phyloP scores from a whole-genome alignment of 352 stramenopile genomes.

The Phytophthora pini region DNA sequence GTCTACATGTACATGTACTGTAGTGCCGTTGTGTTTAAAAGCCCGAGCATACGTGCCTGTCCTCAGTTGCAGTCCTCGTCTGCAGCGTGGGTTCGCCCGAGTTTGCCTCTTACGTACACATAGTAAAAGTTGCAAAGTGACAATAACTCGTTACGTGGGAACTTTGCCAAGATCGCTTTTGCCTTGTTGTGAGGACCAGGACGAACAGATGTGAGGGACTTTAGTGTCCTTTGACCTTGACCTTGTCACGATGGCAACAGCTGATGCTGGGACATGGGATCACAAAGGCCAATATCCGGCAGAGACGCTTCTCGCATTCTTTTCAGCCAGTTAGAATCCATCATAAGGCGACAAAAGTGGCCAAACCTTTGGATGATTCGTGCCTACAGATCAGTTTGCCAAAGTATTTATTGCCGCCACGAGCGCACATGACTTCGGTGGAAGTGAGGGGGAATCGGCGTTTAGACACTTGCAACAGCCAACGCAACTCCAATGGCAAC shows the following conservation, averaged over 20 bases:
- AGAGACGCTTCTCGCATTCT: slow-evolving; percentile 6
- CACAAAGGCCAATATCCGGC: slow-evolving; percentile 18
- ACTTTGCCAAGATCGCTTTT: slow-evolving; percentile 8
- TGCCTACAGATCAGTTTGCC: slow-evolving; percentile 17
- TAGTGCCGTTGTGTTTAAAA: slow-evolving; percentile 19
- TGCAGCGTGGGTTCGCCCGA: slow-evolving; percentile 26
- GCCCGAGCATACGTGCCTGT: slow-evolving; percentile 12
- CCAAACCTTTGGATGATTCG: not conserved
- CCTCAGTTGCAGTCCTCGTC: slow-evolving; percentile 16
- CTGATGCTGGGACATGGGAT: slow-evolving; percentile 16
- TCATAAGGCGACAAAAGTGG: no score
- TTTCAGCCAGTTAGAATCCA: not conserved
- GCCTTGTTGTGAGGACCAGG: slow-evolving; percentile 5
- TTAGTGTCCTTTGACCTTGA: slow-evolving; percentile 18
- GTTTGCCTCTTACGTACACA: not conserved
- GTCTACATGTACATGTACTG: slow-evolving; percentile 6
- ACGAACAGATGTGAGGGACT: slow-evolving; percentile 12
- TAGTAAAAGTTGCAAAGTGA: slow-evolving; percentile 12
- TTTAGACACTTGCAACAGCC: slow-evolving; percentile 12
- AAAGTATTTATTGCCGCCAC: slow-evolving; percentile 24
- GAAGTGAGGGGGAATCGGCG: not conserved
- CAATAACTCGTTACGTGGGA: slow-evolving; percentile 5
- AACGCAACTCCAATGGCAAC: not conserved
- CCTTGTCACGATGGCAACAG: slow-evolving; percentile 17
- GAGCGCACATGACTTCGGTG: slow-evolving; percentile 14